Percentiles rank a stretch among this genome's conserved stretches.
phyloP scores from a whole-genome alignment of 2,329 filamentous ascomycete genomes.

The Ascomycota sp. region DNA sequence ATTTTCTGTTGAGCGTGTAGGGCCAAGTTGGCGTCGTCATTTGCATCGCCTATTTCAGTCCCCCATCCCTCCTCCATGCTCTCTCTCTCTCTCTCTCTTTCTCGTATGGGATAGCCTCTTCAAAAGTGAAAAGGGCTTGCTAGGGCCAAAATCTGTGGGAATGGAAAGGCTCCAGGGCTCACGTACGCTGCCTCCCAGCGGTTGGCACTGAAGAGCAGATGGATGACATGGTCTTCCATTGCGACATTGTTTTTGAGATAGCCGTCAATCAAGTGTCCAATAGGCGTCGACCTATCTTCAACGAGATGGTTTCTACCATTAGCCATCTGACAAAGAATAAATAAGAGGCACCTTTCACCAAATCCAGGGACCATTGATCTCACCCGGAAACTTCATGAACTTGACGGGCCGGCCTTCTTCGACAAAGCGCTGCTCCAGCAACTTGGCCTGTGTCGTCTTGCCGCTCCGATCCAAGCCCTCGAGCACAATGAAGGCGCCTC shows the following conservation, averaged over 20 bases:
- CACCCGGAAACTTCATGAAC: conserved; percentile 35
- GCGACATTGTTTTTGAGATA: conserved; percentile 54
- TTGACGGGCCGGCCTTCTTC: conserved; percentile 25
- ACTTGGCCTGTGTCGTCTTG: conserved; percentile 72
- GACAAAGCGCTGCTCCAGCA: conserved; percentile 33
- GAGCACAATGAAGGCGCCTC: conserved; percentile 59
- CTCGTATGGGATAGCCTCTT: not conserved
- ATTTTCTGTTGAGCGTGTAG: not conserved
- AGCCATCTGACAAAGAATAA: too few species aligned
- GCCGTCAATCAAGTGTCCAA: conserved; percentile 65
- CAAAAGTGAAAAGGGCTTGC: not conserved
- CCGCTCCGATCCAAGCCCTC: conserved; percentile 79
- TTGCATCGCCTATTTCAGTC: not conserved
- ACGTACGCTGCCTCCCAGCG: conserved; percentile 53
- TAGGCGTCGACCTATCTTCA: conserved; percentile 58
- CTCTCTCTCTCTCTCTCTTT: not conserved
- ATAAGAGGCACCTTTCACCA: too few species aligned
- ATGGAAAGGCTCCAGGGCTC: too few species aligned
- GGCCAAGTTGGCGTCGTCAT: too few species aligned
- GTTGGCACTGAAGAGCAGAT: conserved; percentile 77
- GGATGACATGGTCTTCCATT: conserved; percentile 72
- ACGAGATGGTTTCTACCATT: too few species aligned
- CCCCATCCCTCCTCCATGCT: not conserved
- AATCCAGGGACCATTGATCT: conserved; percentile 3
- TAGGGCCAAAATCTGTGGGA: not conserved